Evolutionary conservation across 176 grass and related monocot genomes (phyloP), one percentile per base, ranked within the genome.

Genomic region (Oropetium thomaeum): DNA sequence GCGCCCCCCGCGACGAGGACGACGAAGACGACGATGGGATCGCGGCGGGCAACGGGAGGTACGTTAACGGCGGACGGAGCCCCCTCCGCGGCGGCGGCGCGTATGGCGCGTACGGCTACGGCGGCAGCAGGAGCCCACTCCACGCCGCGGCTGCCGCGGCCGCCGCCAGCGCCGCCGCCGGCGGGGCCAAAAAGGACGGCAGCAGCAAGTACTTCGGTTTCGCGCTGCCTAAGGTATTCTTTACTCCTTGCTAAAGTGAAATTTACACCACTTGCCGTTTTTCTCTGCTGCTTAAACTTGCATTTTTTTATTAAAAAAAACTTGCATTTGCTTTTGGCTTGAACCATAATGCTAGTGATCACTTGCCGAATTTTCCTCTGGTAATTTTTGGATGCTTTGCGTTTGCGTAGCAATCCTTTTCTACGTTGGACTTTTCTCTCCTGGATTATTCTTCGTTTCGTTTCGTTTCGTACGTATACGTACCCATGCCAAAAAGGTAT

Each of bases 131-230:
- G 84, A 87, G 66, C 71, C 74, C 74, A 12, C 74, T 65, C 8
- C 74, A 77, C 44, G 13, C 60, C 6, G 58, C 73, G 2, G 60
- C 59, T 0, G 58, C 58, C 15, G 59, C 16, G 6, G 59, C 30
- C 6, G 16, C 14, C 28, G 58, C 1, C 51, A 9, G 51, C 4
- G 54, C 22, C 51, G 54, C 22, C 51, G 51, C 22, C 33, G 42
- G 23, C 22, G 70, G 41, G 34, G 70, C 13, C 70, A 47, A 39
- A 19, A 54, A 49, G 14, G 23, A 67, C 39, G 13, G 41, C 19
- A 78, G 81, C 79, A 65, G 68, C 67, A 87, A 83, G 74, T 79
- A 83, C 85, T 74, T 87, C 42, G 75, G 80, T 1, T 79, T 87
- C 53, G 61, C 75, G 25, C 33, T 87, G 53, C 80, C 85, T 53